Base-by-base conservation (phyloP, 352 stramenopile species). In the Phytopythium kandeliae region DNA sequence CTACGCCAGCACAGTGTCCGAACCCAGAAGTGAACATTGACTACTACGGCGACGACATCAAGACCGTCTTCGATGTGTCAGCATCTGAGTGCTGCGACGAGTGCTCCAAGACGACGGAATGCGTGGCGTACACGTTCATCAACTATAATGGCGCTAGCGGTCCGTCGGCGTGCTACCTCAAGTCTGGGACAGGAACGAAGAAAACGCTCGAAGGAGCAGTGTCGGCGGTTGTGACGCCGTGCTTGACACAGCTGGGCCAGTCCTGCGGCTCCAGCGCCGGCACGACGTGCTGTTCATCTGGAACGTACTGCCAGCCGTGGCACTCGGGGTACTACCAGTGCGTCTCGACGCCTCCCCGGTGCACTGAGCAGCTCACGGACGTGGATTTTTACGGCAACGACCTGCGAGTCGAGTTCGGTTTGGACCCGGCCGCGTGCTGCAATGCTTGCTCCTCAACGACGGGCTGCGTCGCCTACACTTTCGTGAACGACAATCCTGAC, bases 251-350 rank as follows among this genome's bases (percentile, higher is more conserved):
- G n/a, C n/a, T n/a, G n/a, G n/a, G n/a, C n/a, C n/a, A n/a, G 15
- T 17, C 49, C 2, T 74, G 63, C 51, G 69, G 69, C 30, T 64
- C 24, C 24, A 68, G 58, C 31, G 44, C 17, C 13, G 62, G 64
- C 24, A 55, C 56, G 8, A 63, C 46, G 0, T 76, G 69, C 50
- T 76, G 69, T 28, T 60, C 66, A 21, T 54, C 31, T 9, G 58
- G 58, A 0, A 63, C 52, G 43, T 78, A 81, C 48, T 78, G 68
- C 55, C 65, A 76, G 33, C 70, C 71, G 4, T 81, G 67, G 70
- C 69, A 58, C 52, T 37, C 54, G 26, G 60, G 49, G 25, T 71
- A 54, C 28, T 78, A 71, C 55, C 69, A 78, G 58, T 76, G 69
- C 55, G 63, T 71, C 25, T 21, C 50, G 12, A 43, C 60, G 0